phyloP scores from a whole-genome alignment of 768 basidiomycete genomes.

The Kwoniella shandongensis region DNA sequence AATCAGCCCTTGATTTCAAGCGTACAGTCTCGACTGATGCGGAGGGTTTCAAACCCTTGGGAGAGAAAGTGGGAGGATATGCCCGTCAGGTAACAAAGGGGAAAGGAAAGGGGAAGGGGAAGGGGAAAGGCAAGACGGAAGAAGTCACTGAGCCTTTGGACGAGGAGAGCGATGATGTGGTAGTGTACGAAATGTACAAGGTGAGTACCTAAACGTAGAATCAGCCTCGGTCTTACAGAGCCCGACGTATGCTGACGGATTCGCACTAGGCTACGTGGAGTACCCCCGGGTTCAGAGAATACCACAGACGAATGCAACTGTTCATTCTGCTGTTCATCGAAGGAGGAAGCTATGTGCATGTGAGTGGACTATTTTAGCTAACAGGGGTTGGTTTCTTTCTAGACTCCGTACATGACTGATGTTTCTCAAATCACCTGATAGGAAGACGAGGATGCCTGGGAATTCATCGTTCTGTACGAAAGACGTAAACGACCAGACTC shows the following conservation, averaged over 20 bases:
- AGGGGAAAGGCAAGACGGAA: conserved; percentile 22
- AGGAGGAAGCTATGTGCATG: conserved; percentile 85
- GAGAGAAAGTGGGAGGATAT: conserved; percentile 75
- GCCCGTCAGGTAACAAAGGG: conserved; percentile 59
- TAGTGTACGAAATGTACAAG: conserved; percentile 89
- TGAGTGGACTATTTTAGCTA: conserved; percentile 21
- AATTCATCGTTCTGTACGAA: conserved; percentile 85
- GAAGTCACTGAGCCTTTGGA: conserved; percentile 39
- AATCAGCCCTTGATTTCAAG: conserved; percentile 66
- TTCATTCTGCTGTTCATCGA: conserved; percentile 95
- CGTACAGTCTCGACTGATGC: conserved; percentile 75
- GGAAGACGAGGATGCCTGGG: conserved; percentile 91
- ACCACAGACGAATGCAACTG: conserved; percentile 87
- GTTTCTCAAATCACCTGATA: conserved; percentile 9
- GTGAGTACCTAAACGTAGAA: conserved; percentile 58
- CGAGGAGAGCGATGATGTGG: conserved; percentile 61
- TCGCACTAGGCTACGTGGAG: conserved; percentile 76
- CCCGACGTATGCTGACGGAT: too few species aligned
- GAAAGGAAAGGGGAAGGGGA: conserved; percentile 63
- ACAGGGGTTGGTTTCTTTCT: neutral
- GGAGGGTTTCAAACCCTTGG: conserved; percentile 71
- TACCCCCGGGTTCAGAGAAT: conserved; percentile 84
- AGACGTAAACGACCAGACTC: conserved; percentile 64
- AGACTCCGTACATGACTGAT: too few species aligned
- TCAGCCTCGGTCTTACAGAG: neutral